Evolutionary conservation across 257 asterid genomes (phyloP), one percentile per base, ranked within the genome.

Genomic region (Solanum acaule): DNA sequence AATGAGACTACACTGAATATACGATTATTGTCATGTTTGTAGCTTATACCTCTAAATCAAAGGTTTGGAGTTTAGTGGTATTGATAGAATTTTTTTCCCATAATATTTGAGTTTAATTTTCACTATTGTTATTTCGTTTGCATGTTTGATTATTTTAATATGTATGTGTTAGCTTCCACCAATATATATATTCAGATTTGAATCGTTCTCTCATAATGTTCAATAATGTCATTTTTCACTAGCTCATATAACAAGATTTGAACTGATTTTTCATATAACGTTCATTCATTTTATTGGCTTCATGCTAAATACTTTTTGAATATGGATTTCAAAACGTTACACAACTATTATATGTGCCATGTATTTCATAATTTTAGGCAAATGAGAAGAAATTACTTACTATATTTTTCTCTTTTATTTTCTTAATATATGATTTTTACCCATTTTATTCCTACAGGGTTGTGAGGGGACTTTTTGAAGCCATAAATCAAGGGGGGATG

Each of bases 401-500:
- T 37, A 77, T 25, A 78, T 20, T 8, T 16, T 38, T 78, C 13
- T 11, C 29, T 78, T 11, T 0, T 38, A 23, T 4, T 79, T 13
- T 42, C 23, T 11, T 49, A 16, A 27, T 67, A 27, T 23, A 68
- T 79, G 6, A 79, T 79, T 42, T 82, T 40, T 4, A 33, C 44
- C 7, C n/a, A 72, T 33, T 33, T 72, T 72, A 37, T 22, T 75
- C 7, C 3, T 63, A 76, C 78, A 95, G 99, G 94, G 95, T 95
- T 59, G 95, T 91, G 87, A 94, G 91, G 91, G 91, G 91, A 94
- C 93, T 42, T 93, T 92, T 88, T 95, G 99, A 89, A 94, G 98
- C 90, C 91, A 94, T 52, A 96, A 94, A 77, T 40, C 35, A 40
- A 38, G 61, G 33, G 33, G 23, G 8, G 84, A 77, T 52, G 89